Evolutionary conservation across 768 basidiomycete genomes (phyloP).

Genomic region (Tulasnella sp.): DNA sequence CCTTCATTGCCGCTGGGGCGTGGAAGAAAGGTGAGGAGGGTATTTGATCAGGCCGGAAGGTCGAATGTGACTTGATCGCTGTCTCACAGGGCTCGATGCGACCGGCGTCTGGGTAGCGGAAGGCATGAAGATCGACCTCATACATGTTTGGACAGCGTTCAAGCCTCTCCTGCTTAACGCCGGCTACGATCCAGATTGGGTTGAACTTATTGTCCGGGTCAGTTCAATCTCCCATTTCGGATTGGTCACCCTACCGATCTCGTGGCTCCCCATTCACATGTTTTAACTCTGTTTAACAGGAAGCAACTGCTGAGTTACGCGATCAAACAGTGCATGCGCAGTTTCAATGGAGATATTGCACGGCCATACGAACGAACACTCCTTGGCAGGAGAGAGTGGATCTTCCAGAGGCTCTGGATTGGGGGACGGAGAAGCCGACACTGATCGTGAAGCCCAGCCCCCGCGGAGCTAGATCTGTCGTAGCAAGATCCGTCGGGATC

Average conservation of each 20-base stretch:
- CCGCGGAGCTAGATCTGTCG: background rate
- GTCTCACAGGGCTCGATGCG: background rate
- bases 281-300: background rate
- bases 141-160: background rate
- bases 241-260: too few relatives aligned
- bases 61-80: background rate
- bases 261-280: too few relatives aligned
- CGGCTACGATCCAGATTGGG: background rate
- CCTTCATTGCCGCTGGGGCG: background rate
- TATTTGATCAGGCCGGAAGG: background rate
- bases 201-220: background rate
- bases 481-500: too few relatives aligned
- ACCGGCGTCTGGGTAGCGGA: background rate
- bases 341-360: background rate
- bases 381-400: slow-evolving; percentile 6
- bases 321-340: background rate
- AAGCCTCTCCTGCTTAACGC: background rate
- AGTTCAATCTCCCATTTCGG: background rate
- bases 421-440: background rate
- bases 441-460: background rate
- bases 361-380: background rate
- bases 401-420: background rate
- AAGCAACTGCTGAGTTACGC: background rate
- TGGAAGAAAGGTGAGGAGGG: background rate
- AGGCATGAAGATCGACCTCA: background rate